Evolutionary conservation across 2,329 filamentous ascomycete species (phyloP).

Genomic region (Cladosporium colombiae): DNA sequence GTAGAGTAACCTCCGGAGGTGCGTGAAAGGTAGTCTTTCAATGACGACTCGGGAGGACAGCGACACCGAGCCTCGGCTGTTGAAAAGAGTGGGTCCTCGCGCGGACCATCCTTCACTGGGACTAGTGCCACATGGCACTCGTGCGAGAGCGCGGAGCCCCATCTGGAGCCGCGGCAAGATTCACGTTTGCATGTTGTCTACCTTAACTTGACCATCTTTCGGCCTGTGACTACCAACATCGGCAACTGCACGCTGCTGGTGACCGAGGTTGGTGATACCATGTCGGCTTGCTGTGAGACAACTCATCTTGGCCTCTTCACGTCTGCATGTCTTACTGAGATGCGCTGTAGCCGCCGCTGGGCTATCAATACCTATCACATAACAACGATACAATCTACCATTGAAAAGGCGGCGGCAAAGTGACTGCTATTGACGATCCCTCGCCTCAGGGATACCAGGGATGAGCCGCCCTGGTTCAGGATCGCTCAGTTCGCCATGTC

Average conservation of each 20-base stretch:
- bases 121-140: not conserved
- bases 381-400: not conserved
- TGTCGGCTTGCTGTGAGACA: not conserved
- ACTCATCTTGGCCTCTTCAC: not conserved
- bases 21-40: not conserved
- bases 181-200: not conserved
- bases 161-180: conserved; percentile 3
- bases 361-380: not conserved
- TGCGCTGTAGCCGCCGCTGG: not conserved
- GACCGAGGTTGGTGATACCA: not conserved
- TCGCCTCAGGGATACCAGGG: not conserved
- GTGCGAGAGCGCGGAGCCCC: not conserved
- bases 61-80: not conserved
- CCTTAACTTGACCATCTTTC: not conserved
- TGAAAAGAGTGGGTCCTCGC: not conserved
- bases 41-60: not conserved
- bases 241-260: not conserved
- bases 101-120: not conserved
- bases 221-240: not conserved
- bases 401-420: not conserved
- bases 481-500: no score
- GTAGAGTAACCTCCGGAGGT: not conserved
- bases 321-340: no score
- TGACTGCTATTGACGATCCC: not conserved
- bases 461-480: no score